Percentiles rank a stretch among this genome's conserved stretches.
These are phyloP conservation scores for Xylariaceae sp. DNA, from an alignment of 2,329 filamentous ascomycete species.

Conservation along the genomic window DNA sequence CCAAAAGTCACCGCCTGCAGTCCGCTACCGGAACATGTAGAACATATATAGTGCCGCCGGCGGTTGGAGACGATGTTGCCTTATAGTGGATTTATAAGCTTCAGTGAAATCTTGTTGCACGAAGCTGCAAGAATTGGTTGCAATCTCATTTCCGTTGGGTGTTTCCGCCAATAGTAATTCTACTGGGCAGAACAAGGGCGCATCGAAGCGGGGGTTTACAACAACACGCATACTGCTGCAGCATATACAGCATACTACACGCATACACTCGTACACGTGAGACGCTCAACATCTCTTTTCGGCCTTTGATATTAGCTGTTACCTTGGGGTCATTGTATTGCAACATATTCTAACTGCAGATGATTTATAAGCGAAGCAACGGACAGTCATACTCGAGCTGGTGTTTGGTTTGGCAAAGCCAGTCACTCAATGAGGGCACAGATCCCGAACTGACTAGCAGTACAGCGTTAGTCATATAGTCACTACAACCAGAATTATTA, in stretches of 20 bases:
- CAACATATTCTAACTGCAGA: conserved; percentile 13
- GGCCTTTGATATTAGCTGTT: conserved; percentile 4
- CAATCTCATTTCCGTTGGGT: conserved; percentile 6
- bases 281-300: background rate
- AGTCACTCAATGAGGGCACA: background rate
- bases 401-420: conserved; percentile 3
- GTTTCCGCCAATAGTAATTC: background rate
- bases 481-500: no score
- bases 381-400: background rate
- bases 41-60: background rate
- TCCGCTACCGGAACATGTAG: conserved; percentile 17
- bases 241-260: background rate
- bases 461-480: no score
- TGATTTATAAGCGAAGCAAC: conserved; percentile 22
- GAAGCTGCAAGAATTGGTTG: conserved; percentile 16
- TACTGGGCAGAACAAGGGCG: no score
- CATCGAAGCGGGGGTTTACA: background rate
- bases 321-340: conserved; percentile 16
- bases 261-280: conserved; percentile 13
- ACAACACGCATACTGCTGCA: background rate
- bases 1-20: background rate
- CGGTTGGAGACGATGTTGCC: background rate
- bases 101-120: background rate
- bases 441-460: conserved; percentile 2
- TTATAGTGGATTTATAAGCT: conserved; percentile 27